Conservation (phyloP, 148 eudicot species). For the Camellia lanceoleosa region DNA sequence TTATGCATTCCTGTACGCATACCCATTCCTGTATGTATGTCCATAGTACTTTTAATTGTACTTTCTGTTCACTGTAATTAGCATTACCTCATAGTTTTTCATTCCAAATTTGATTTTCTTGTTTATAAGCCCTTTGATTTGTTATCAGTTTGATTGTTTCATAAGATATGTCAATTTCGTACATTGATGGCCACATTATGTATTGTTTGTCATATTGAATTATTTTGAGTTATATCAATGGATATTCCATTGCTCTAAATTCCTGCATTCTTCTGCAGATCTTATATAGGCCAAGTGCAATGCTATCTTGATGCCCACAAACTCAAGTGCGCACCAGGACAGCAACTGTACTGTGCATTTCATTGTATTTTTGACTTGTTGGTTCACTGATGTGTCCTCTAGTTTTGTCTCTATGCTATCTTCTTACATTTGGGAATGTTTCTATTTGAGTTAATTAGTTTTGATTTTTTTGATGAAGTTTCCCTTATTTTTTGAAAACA, state of each 20-base stretch:
- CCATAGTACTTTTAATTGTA: constrained; percentile 22
- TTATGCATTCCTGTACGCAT: constrained; percentile 35
- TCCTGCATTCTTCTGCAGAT: too few species aligned
- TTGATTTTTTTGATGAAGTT: too few species aligned
- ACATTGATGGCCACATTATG: constrained; percentile 31
- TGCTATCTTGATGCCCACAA: background rate
- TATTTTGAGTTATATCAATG: constrained; percentile 20
- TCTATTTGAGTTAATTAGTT: too few species aligned
- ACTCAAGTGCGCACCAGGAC: too few species aligned
- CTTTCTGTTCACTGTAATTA: constrained; percentile 27
- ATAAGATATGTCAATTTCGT: constrained; percentile 33
- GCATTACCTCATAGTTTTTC: constrained; percentile 22
- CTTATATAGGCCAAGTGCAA: background rate
- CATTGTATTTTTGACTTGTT: too few species aligned
- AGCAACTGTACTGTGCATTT: too few species aligned
- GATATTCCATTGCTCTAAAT: background rate
- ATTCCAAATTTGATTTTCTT: constrained; percentile 28
- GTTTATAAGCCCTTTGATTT: constrained; percentile 5
- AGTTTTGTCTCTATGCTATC: too few species aligned
- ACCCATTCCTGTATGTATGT: constrained; percentile 34
- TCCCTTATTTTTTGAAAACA: too few species aligned
- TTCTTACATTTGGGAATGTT: too few species aligned
- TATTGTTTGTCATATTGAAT: constrained; percentile 36
- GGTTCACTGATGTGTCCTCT: too few species aligned
- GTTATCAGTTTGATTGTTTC: constrained; percentile 25